Percentiles rank a stretch among this genome's conserved stretches.
phyloP scores from a whole-genome alignment of 352 stramenopile species.

The Globisporangium spiculum region DNA sequence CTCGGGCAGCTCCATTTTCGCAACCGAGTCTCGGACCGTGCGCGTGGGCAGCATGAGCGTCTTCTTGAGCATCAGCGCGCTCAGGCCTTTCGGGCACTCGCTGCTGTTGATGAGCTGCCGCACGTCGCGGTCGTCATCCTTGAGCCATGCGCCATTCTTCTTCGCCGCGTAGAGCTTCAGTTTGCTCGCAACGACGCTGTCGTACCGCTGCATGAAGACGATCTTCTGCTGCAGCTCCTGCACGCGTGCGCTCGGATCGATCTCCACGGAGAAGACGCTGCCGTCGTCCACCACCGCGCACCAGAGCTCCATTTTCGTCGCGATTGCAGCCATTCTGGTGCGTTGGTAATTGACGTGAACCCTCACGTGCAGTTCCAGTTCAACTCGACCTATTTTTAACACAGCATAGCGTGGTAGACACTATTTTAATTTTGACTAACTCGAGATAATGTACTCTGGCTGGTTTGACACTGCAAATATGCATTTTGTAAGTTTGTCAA shows the following conservation, averaged over 20 bases:
- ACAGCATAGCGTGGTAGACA: neutral
- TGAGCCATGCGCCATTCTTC: slow-evolving; percentile 5
- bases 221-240: slow-evolving; percentile 5
- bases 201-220: neutral
- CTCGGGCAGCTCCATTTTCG: slow-evolving; percentile 1
- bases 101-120: slow-evolving; percentile 7
- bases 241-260: neutral
- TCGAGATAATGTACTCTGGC: too few species aligned
- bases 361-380: neutral
- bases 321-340: neutral
- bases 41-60: slow-evolving; percentile 5
- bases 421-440: neutral
- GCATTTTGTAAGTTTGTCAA: too few species aligned
- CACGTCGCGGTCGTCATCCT: slow-evolving; percentile 11
- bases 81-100: neutral
- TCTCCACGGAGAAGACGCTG: slow-evolving; percentile 2
- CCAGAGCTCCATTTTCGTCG: slow-evolving; percentile 5
- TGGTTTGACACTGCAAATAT: too few species aligned
- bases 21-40: neutral
- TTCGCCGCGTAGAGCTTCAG: slow-evolving; percentile 8
- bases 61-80: neutral
- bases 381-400: neutral
- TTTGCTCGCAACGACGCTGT: slow-evolving; percentile 11
- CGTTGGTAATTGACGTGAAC: neutral
- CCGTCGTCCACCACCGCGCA: slow-evolving; percentile 4